A percentile compares a stretch with the other conserved stretches of the same genome.
phyloP scores from a whole-genome alignment of 1,284 basidiomycete genomes.

The Ceratobasidium sp. region DNA sequence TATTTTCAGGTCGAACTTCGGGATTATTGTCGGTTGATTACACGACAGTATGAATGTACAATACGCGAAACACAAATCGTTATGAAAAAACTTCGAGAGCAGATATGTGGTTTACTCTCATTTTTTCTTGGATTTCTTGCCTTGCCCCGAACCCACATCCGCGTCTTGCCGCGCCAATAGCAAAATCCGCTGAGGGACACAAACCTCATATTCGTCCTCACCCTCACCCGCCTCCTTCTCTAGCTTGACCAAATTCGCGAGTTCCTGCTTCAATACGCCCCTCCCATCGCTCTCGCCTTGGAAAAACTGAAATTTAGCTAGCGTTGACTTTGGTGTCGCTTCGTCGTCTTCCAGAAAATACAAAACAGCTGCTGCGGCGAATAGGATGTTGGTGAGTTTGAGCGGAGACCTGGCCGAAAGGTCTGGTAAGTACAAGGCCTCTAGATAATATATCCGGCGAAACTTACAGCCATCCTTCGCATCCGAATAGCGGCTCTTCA shows the following conservation, averaged over 20 bases:
- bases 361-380: slow-evolving; percentile 8
- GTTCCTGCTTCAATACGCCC: neutral
- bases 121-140: no score
- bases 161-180: slow-evolving; percentile 3
- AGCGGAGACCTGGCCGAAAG: neutral
- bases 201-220: no score
- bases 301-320: slow-evolving; percentile 12
- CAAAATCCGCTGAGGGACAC: slow-evolving; percentile 7
- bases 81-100: no score
- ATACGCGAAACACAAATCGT: no score
- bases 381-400: slow-evolving; percentile 16
- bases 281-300: slow-evolving; percentile 20
- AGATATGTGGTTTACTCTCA: neutral
- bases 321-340: neutral
- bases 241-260: neutral
- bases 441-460: no score
- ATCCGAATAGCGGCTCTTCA: slow-evolving; percentile 26
- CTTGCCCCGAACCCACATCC: no score
- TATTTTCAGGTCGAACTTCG: no score
- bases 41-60: no score
- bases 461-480: slow-evolving; percentile 38
- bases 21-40: no score
- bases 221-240: slow-evolving; percentile 4
- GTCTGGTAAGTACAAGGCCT: neutral
- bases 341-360: neutral